A percentile compares a stretch with the other conserved stretches of the same genome.
phyloP scores from a whole-genome alignment of 2,329 filamentous ascomycete genomes.

The Trichoderma hamatum region DNA sequence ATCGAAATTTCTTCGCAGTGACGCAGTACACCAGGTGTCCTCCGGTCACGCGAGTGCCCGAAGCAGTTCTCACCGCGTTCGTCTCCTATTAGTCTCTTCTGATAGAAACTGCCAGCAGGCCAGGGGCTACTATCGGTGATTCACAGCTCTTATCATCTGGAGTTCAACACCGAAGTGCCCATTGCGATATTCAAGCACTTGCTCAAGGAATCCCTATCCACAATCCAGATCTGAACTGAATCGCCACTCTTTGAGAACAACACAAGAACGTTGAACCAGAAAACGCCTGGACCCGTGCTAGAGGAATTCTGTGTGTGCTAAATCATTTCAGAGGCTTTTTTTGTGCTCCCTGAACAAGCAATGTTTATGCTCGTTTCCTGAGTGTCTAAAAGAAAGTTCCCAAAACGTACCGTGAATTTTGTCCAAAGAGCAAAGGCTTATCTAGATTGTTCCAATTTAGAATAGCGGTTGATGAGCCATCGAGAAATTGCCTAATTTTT shows the following conservation, averaged over 20 bases:
- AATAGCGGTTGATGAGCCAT: conserved; percentile 35
- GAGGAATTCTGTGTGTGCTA: background rate
- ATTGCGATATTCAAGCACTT: background rate
- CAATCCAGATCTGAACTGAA: background rate
- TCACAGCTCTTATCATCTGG: conserved; percentile 6
- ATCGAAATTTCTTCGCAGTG: conserved; percentile 16
- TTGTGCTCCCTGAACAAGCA: background rate
- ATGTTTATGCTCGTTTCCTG: background rate
- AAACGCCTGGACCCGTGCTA: background rate
- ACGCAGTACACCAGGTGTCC: conserved; percentile 18
- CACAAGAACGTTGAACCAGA: background rate
- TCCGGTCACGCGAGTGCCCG: conserved; percentile 11
- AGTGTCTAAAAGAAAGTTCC: background rate
- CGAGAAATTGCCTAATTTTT: conserved; percentile 11
- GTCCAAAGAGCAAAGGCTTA: background rate
- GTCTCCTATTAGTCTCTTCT: conserved; percentile 4
- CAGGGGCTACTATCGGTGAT: conserved; percentile 9
- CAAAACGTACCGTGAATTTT: conserved; percentile 5
- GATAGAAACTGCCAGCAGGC: background rate
- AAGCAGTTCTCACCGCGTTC: conserved; percentile 2
- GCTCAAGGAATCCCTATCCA: background rate
- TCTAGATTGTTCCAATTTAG: conserved; percentile 27
- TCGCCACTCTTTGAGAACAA: background rate
- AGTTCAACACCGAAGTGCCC: background rate
- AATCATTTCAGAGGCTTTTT: background rate